Percentiles rank a stretch among this genome's conserved stretches.
phyloP scores from a whole-genome alignment of 202 grass and related monocot species.

The Dendrocalamus latiflorus region DNA sequence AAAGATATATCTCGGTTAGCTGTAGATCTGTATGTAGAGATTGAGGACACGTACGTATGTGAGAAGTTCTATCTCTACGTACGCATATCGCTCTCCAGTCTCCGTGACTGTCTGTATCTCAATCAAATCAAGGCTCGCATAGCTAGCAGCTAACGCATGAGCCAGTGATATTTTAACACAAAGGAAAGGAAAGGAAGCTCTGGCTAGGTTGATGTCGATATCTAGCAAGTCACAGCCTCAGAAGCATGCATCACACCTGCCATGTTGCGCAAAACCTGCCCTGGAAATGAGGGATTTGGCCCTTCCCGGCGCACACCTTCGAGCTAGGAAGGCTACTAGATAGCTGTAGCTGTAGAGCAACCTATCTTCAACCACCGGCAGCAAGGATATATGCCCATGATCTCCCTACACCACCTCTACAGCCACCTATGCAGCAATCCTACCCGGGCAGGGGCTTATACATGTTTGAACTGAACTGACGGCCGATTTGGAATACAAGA shows the following conservation, averaged over 20 bases:
- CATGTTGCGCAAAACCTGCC: slow-evolving; percentile 27
- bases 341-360: too few species aligned
- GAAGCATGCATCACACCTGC: not conserved
- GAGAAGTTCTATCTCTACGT: not conserved
- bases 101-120: not conserved
- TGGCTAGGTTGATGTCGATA: not conserved
- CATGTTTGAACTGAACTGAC: not conserved
- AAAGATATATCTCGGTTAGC: not conserved
- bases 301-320: too few species aligned
- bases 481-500: not conserved
- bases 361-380: not conserved
- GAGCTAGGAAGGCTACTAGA: too few species aligned
- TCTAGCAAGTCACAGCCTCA: not conserved
- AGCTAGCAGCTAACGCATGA: not conserved
- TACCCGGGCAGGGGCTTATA: not conserved
- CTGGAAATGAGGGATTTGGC: slow-evolving; percentile 31
- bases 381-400: not conserved
- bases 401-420: not conserved
- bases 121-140: not conserved
- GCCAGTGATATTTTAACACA: not conserved
- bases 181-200: not conserved
- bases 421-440: not conserved
- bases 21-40: not conserved
- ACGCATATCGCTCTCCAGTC: not conserved
- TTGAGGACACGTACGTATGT: not conserved